phyloP scores from a whole-genome alignment of 768 basidiomycete genomes.

The Mycena galopus region DNA sequence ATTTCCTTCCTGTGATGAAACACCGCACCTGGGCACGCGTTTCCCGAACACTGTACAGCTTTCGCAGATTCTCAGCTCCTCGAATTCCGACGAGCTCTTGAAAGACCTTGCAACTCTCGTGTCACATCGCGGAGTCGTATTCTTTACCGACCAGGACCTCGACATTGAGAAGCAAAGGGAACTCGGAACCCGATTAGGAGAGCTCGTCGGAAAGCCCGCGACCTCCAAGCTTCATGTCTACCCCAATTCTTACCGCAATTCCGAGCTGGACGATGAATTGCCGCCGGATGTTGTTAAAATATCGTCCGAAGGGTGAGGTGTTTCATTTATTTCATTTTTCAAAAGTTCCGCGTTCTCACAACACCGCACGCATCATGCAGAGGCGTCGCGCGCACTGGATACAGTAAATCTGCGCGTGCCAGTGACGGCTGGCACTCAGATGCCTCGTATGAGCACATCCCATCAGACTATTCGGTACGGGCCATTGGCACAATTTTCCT shows the following conservation, averaged over 20 bases:
- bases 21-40: slow-evolving; percentile 69
- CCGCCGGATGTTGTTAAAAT: slow-evolving; percentile 69
- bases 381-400: slow-evolving; percentile 54
- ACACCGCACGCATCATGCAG: slow-evolving; percentile 51
- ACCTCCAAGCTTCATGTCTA: slow-evolving; percentile 67
- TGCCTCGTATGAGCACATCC: slow-evolving; percentile 71
- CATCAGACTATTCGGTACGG: slow-evolving; percentile 67
- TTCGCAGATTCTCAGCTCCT: slow-evolving; percentile 56
- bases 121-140: slow-evolving; percentile 72
- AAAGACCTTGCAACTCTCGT: slow-evolving; percentile 67
- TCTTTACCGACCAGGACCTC: slow-evolving; percentile 72
- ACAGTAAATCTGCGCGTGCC: slow-evolving; percentile 47
- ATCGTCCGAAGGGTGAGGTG: slow-evolving; percentile 58
- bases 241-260: slow-evolving; percentile 63
- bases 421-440: slow-evolving; percentile 67
- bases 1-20: slow-evolving; percentile 55
- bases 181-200: slow-evolving; percentile 62
- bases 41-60: slow-evolving; percentile 62
- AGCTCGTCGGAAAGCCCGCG: slow-evolving; percentile 61
- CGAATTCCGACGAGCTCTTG: slow-evolving; percentile 64
- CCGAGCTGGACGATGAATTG: slow-evolving; percentile 66
- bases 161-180: slow-evolving; percentile 62
- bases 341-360: not conserved
- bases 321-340: slow-evolving; percentile 25
- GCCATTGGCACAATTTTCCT: not conserved